A percentile compares a stretch with the other conserved stretches of the same genome.
Conservation (phyloP, 352 stramenopile genomes). For the Phytopythium delawarense region DNA sequence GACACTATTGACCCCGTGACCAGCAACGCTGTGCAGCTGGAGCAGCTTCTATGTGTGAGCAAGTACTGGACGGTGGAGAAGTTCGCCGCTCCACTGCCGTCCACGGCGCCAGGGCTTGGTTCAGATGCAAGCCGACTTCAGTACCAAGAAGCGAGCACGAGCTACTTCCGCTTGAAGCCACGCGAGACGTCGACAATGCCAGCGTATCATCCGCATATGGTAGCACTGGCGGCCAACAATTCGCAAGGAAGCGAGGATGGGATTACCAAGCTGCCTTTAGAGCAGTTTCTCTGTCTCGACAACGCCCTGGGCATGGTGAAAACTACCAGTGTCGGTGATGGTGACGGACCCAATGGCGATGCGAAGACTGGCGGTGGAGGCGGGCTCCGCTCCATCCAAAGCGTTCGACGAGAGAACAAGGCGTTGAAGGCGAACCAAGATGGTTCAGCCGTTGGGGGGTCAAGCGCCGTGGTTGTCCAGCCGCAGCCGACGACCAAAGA, state of each 20-base stretch:
- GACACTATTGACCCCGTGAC: conserved; percentile 21
- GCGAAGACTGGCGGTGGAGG: conserved; percentile 28
- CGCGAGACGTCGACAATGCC: conserved; percentile 3
- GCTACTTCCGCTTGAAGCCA: conserved; percentile 67
- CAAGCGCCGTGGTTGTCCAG: conserved; percentile 9
- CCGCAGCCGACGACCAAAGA: conserved; percentile 59
- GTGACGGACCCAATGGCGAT: conserved; percentile 9
- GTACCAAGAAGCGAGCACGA: conserved; percentile 73
- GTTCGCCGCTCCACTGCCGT: conserved; percentile 19
- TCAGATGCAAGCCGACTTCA: conserved; percentile 39
- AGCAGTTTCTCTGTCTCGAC: conserved; percentile 77
- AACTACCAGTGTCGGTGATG: conserved; percentile 6
- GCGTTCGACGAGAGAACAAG: conserved; percentile 83
- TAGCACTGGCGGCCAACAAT: conserved; percentile 15
- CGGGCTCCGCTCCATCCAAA: conserved; percentile 83
- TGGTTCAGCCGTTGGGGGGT: not conserved
- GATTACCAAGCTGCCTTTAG: conserved; percentile 33
- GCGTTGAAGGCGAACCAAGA: conserved; percentile 28
- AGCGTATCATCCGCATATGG: conserved; percentile 14
- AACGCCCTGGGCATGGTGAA: conserved; percentile 37
- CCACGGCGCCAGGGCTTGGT: conserved; percentile 4
- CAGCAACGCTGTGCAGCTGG: conserved; percentile 35
- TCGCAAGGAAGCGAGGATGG: conserved; percentile 10
- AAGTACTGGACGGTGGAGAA: conserved; percentile 52
- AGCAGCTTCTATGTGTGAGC: conserved; percentile 61